Evolutionary conservation across 2,329 filamentous ascomycete genomes (phyloP), one percentile per base, ranked within the genome.

Genomic region (Nigrospora osmanthi): DNA sequence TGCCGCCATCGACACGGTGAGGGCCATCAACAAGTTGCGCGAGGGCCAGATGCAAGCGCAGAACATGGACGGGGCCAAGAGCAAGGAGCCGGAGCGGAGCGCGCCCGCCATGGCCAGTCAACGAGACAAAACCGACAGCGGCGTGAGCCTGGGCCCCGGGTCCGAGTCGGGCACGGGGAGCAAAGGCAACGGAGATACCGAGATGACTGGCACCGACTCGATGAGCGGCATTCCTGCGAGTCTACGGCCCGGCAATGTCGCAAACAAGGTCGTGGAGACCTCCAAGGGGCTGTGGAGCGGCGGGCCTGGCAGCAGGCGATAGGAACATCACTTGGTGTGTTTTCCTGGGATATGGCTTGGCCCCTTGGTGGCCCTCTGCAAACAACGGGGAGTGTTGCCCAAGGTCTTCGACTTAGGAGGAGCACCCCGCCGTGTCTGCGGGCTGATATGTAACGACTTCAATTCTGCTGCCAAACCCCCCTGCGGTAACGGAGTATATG

Each of bases 1-100:
- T 56, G 81, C 82, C 31, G 81, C 82, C 45, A 85, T 85, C 59
- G 81, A 85, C 59, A 85, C 81, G 2, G 80, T 85, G 40, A 72
- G 82, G 40, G 81, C 81, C 32, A 85, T 85, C 59, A 85, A 85
- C 65, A 85, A 85, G 67, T 66, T 85, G 39, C 73, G 80, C 47
- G 81, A 84, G 62, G 77, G 78, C 2, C 77, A 81, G 54, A 47
- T 54, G 14, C 68, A 75, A 50, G 58, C 60, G 28, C 66, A 72
- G 16, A 67, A 81, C 53, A 83, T 83, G 79, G 75, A 83, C 53
- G 80, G 80, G n/a, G 67, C 68, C 35, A 66, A 63, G 47, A 76
- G 72, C 43, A 65, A 65, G 35, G 74, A 80, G 57, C 76, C 77
- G 11, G 55, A 55, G 17, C 65, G 66, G 13, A 70, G 69, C 15